phyloP scores from a whole-genome alignment of 345 rosid genomes.

The Aquilaria malaccensis region DNA sequence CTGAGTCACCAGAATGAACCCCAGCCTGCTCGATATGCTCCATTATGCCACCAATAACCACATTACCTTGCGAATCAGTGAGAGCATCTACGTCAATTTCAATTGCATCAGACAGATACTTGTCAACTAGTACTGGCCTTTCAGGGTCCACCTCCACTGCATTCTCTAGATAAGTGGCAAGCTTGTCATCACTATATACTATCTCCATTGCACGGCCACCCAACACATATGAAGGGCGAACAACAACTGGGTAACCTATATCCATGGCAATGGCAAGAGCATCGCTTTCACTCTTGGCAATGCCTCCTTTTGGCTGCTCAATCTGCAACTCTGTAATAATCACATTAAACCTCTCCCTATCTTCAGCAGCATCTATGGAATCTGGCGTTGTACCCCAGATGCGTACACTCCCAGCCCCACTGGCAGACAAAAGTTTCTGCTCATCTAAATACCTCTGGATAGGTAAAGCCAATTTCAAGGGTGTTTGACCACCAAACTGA shows the following conservation, averaged over 20 bases:
- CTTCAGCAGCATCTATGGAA: constrained; percentile 95
- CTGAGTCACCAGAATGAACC: constrained; percentile 97
- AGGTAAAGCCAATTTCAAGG: constrained; percentile 82
- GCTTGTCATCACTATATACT: constrained; percentile 73
- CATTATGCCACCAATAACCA: constrained; percentile 96
- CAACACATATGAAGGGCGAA: constrained; percentile 90
- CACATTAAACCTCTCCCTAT: constrained; percentile 85
- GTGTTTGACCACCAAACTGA: constrained; percentile 98
- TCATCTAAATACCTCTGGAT: constrained; percentile 78
- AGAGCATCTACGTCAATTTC: constrained; percentile 91
- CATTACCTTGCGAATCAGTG: constrained; percentile 73
- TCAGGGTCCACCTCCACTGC: constrained; percentile 96
- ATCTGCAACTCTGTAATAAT: constrained; percentile 72
- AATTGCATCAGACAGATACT: constrained; percentile 78
- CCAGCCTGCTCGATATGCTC: constrained; percentile 99
- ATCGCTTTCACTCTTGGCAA: constrained; percentile 86
- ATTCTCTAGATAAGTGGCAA: constrained; percentile 67
- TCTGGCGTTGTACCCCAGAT: constrained; percentile 99
- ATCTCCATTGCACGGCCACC: constrained; percentile 99
- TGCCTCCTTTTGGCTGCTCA: constrained; percentile 96
- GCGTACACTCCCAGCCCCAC: constrained; percentile 65
- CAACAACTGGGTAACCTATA: constrained; percentile 91
- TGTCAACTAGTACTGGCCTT: constrained; percentile 85
- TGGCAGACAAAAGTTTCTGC: constrained; percentile 52
- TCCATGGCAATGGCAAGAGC: constrained; percentile 78